phyloP scores from a whole-genome alignment of 2,329 filamentous ascomycete genomes.

The Rutstroemia sp. region DNA sequence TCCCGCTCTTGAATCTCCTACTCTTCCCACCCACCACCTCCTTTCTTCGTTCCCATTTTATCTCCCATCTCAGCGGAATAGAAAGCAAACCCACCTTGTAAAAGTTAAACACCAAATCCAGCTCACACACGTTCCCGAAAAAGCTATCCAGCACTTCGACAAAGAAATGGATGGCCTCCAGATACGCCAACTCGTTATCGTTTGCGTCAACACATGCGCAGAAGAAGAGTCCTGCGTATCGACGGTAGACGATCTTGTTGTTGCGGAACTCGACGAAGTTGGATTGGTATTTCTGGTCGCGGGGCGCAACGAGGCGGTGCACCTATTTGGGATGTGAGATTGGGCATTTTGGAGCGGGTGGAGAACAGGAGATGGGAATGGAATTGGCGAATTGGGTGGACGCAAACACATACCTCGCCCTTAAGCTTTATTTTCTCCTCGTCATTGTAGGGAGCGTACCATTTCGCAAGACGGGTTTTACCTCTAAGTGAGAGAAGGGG shows the following conservation, averaged over 20 bases:
- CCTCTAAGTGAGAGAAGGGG: slow-evolving; percentile 50
- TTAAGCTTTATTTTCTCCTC: slow-evolving; percentile 99
- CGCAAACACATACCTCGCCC: slow-evolving; percentile 62
- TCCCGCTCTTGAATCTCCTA: neutral
- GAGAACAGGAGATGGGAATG: neutral
- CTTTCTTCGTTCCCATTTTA: neutral
- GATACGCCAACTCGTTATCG: slow-evolving; percentile 93
- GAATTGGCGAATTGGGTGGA: neutral
- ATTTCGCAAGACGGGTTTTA: slow-evolving; percentile 97
- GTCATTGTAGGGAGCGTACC: slow-evolving; percentile 97
- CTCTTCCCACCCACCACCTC: neutral
- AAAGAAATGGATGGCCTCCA: slow-evolving; percentile 99
- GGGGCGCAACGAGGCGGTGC: slow-evolving; percentile 92
- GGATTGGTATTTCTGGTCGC: slow-evolving; percentile 98
- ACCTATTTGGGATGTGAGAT: slow-evolving; percentile 46
- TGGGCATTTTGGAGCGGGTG: neutral
- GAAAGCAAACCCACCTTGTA: slow-evolving; percentile 46
- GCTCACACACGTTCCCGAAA: slow-evolving; percentile 97
- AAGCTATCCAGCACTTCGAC: slow-evolving; percentile 98
- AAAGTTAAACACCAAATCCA: slow-evolving; percentile 81
- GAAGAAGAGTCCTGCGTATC: slow-evolving; percentile 97
- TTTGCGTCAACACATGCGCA: slow-evolving; percentile 98
- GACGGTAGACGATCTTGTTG: slow-evolving; percentile 94
- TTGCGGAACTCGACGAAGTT: slow-evolving; percentile 97
- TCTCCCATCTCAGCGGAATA: neutral